These are phyloP conservation scores for Puccinia coronata DNA, from an alignment of 1,284 basidiomycete species.

Conservation along the genomic window DNA sequence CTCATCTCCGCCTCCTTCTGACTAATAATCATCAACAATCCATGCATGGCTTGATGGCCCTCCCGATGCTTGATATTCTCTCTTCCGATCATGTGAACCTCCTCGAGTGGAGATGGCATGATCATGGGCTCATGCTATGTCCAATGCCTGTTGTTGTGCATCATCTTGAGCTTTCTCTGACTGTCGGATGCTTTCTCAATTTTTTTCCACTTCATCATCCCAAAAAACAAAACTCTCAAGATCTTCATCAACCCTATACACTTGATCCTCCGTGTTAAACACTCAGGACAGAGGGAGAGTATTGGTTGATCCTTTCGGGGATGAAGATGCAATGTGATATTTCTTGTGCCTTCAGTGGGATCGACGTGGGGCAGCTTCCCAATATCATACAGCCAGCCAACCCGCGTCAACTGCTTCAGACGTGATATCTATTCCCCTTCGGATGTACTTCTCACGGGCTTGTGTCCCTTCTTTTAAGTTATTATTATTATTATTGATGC, in stretches of 20 bases:
- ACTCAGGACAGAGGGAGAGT: not conserved
- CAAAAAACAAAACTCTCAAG: too few relatives aligned
- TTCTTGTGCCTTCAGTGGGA: not conserved
- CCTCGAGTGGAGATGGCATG: not conserved
- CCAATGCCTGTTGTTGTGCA: not conserved
- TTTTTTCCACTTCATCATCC: too few relatives aligned
- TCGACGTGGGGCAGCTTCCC: slow-evolving; percentile 1
- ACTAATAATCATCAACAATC: too few relatives aligned
- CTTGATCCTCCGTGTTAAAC: too few relatives aligned
- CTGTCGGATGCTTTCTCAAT: slow-evolving; percentile 5
- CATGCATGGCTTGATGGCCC: too few relatives aligned
- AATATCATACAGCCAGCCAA: not conserved
- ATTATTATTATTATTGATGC: not conserved
- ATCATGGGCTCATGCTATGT: not conserved
- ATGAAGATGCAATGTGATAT: not conserved
- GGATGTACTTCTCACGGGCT: not conserved
- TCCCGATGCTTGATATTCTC: too few relatives aligned
- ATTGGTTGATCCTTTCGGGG: not conserved
- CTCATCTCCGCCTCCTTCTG: not conserved
- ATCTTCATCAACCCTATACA: too few relatives aligned
- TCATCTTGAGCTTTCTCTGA: slow-evolving; percentile 7
- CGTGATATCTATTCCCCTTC: not conserved
- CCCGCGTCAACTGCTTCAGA: not conserved
- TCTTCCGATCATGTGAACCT: not conserved
- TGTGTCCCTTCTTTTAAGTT: too few relatives aligned